These are phyloP conservation scores for Acacia concinna DNA, from an alignment of 331 rosid genomes.

Conservation along the genomic window DNA sequence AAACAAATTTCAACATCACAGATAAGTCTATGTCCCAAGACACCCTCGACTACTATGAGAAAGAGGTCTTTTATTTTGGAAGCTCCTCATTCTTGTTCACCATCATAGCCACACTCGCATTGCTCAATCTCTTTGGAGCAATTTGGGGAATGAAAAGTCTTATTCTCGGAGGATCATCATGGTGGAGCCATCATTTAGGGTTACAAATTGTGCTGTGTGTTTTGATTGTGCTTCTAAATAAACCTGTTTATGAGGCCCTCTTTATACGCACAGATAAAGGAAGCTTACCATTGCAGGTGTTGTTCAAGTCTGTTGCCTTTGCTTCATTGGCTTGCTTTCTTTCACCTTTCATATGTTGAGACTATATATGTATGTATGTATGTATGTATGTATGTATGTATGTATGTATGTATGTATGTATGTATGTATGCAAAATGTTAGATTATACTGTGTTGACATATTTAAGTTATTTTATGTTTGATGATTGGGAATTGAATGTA, in stretches of 20 bases:
- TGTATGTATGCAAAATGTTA: neutral
- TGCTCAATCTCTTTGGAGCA: constrained; percentile 50
- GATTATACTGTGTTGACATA: neutral
- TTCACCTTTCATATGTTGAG: constrained; percentile 10
- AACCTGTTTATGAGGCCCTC: constrained; percentile 64
- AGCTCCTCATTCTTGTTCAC: constrained; percentile 45
- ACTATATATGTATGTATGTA: no score
- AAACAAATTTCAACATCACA: constrained; percentile 52
- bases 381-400: no score
- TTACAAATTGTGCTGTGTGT: constrained; percentile 49
- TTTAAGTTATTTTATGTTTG: neutral
- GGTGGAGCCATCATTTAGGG: constrained; percentile 38
- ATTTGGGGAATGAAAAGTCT: constrained; percentile 45
- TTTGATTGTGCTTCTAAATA: constrained; percentile 45
- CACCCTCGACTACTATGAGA: constrained; percentile 43
- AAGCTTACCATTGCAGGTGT: constrained; percentile 40
- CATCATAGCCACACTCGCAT: constrained; percentile 50
- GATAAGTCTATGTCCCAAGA: constrained; percentile 52
- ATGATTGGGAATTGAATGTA: neutral
- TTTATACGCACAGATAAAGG: constrained; percentile 61
- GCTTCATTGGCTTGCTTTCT: constrained; percentile 43
- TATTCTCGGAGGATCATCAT: constrained; percentile 24
- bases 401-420: no score
- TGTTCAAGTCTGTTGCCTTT: constrained; percentile 47
- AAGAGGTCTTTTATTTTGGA: constrained; percentile 66